A percentile compares a stretch with the other conserved stretches of the same genome.
These are phyloP conservation scores for Aureobasidium subglaciale DNA, from an alignment of 2,329 filamentous ascomycete species.

Conservation along the genomic window DNA sequence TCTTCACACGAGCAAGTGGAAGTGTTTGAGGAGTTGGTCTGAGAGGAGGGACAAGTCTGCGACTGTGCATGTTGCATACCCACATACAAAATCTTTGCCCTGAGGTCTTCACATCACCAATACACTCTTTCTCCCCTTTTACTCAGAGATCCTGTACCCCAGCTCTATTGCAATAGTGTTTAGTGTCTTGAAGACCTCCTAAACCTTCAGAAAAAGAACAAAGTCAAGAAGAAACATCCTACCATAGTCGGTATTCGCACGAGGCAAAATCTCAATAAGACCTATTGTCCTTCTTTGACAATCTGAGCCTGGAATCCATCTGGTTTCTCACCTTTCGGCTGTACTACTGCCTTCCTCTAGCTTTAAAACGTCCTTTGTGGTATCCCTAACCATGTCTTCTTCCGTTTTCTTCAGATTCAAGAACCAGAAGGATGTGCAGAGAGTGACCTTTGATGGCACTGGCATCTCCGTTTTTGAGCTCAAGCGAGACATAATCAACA, in stretches of 20 bases:
- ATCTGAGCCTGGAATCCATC: constrained; percentile 14
- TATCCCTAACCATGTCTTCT: constrained; percentile 61
- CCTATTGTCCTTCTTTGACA: constrained; percentile 16
- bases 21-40: constrained; percentile 12
- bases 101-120: constrained; percentile 10
- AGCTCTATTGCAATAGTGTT: constrained; percentile 6
- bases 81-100: constrained; percentile 12
- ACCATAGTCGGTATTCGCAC: constrained; percentile 14
- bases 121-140: constrained; percentile 6
- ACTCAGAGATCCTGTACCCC: constrained; percentile 13
- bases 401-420: constrained; percentile 99
- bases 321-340: constrained; percentile 9
- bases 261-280: constrained; percentile 15
- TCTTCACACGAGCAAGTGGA: constrained; percentile 14
- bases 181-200: constrained; percentile 10
- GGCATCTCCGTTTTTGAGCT: constrained; percentile 97
- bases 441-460: constrained; percentile 94
- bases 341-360: constrained; percentile 4
- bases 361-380: constrained; percentile 1
- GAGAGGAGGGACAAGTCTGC: constrained; percentile 12
- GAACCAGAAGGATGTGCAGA: constrained; percentile 89
- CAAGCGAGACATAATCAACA: constrained; percentile 95
- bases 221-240: constrained; percentile 12
- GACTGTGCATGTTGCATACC: constrained; percentile 2
- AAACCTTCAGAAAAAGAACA: constrained; percentile 10